Evolutionary conservation across 805 yeast species (phyloP).

Genomic region (Hanseniaspora jakobsenii): DNA sequence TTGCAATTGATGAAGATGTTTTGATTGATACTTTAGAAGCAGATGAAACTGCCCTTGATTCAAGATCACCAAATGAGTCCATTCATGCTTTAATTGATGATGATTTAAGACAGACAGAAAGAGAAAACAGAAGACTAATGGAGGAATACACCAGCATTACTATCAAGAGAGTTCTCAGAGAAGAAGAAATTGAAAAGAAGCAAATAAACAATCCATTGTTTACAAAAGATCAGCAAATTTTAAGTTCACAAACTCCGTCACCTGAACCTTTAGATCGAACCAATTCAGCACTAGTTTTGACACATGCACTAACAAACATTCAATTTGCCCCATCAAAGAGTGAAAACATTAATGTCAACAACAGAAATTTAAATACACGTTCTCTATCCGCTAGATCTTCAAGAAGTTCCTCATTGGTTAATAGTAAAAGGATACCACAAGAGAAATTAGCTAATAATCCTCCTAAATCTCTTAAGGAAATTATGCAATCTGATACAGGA

Average conservation of each 20-base stretch:
- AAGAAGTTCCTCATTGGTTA: no score
- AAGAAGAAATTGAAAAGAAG: slow-evolving; percentile 6
- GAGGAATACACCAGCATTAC: slow-evolving; percentile 15
- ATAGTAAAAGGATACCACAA: no score
- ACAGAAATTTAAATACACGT: not conserved
- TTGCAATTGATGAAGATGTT: not conserved
- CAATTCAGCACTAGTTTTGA: slow-evolving; percentile 11
- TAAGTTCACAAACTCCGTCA: not conserved
- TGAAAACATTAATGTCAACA: not conserved
- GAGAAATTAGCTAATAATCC: no score
- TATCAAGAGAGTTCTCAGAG: slow-evolving; percentile 11
- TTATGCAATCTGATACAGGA: no score
- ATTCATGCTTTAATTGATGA: not conserved
- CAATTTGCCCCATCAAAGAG: slow-evolving; percentile 12
- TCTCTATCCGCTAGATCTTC: no score
- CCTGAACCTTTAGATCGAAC: slow-evolving; percentile 6
- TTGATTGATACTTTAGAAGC: no score
- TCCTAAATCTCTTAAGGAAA: no score
- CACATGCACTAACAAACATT: slow-evolving; percentile 11
- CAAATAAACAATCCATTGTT: no score
- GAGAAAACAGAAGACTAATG: slow-evolving; percentile 16
- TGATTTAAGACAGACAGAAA: slow-evolving; percentile 9
- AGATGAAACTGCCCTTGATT: no score
- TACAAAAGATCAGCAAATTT: no score
- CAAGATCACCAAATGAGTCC: no score